Evolutionary conservation across 306 rosid species (phyloP).

Genomic region (Purshia tridentata): DNA sequence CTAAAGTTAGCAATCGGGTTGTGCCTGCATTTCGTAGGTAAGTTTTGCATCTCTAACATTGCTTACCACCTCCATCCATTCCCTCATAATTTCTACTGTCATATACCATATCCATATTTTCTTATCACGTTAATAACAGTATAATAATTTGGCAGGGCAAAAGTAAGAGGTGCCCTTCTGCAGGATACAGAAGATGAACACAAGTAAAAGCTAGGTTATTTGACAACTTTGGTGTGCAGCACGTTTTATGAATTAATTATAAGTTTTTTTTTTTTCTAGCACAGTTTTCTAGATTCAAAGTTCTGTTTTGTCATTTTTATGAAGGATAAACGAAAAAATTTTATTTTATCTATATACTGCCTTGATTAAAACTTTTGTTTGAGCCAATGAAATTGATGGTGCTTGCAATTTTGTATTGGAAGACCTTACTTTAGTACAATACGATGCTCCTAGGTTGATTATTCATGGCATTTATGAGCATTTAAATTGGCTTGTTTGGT

Average conservation of each 20-base stretch:
- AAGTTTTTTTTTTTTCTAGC: no score
- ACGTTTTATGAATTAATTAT: constrained; percentile 1
- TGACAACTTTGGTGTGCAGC: constrained; percentile 2
- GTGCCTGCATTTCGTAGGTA: constrained; percentile 71
- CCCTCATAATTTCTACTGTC: background rate
- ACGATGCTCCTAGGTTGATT: no score
- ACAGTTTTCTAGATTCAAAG: background rate
- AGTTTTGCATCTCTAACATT: constrained; percentile 7
- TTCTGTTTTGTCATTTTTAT: background rate
- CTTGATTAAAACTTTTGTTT: no score
- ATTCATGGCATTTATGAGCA: background rate
- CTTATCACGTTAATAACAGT: constrained; percentile 3
- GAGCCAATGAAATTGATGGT: background rate
- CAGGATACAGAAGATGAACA: constrained; percentile 51
- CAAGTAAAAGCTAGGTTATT: constrained; percentile 16
- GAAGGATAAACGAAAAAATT: background rate
- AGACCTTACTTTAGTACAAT: no score
- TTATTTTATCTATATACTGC: no score
- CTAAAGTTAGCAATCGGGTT: constrained; percentile 51
- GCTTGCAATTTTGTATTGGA: background rate
- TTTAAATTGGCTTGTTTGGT: background rate
- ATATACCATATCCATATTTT: background rate
- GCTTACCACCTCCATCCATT: background rate
- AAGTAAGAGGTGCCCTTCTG: constrained; percentile 70
- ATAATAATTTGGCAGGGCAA: constrained; percentile 53